These are phyloP conservation scores for Teratosphaeria destructans DNA, from an alignment of 2,329 filamentous ascomycete species.

Conservation along the genomic window DNA sequence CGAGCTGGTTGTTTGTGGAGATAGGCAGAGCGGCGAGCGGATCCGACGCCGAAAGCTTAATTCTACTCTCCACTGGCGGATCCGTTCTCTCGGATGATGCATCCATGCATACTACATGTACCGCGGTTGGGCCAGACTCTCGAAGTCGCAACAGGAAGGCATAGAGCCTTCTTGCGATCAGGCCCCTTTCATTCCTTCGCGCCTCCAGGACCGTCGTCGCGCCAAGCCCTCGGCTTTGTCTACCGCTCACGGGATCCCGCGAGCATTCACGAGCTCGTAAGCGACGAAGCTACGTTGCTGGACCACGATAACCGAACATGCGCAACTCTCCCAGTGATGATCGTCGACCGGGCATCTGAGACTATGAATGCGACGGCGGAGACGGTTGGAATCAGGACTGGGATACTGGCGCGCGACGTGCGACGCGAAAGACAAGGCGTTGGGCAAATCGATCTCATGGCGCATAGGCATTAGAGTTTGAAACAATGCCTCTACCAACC, in stretches of 20 bases:
- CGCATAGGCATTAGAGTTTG: slow-evolving; percentile 7
- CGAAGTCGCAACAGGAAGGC: background rate
- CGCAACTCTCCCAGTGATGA: background rate
- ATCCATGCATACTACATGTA: background rate
- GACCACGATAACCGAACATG: background rate
- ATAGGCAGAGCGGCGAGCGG: background rate
- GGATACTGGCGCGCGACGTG: background rate
- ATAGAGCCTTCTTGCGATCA: background rate
- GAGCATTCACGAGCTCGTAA: background rate
- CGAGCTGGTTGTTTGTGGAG: background rate
- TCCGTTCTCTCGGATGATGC: background rate
- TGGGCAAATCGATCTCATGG: slow-evolving; percentile 12
- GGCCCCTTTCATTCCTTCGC: background rate
- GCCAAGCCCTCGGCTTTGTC: background rate
- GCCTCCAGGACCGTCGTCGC: background rate
- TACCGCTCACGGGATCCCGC: background rate
- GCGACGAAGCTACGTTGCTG: background rate
- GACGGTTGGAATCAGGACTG: background rate
- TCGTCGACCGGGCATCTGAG: background rate
- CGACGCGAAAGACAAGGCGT: background rate
- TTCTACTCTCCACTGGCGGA: background rate
- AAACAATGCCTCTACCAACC: slow-evolving; percentile 36
- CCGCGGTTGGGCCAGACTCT: background rate
- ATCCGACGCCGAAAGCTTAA: background rate
- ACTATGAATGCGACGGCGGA: background rate